Percentiles rank a stretch among this genome's conserved stretches.
Conservation (phyloP, 2,329 filamentous ascomycete species). For the Claviceps sorghi region DNA sequence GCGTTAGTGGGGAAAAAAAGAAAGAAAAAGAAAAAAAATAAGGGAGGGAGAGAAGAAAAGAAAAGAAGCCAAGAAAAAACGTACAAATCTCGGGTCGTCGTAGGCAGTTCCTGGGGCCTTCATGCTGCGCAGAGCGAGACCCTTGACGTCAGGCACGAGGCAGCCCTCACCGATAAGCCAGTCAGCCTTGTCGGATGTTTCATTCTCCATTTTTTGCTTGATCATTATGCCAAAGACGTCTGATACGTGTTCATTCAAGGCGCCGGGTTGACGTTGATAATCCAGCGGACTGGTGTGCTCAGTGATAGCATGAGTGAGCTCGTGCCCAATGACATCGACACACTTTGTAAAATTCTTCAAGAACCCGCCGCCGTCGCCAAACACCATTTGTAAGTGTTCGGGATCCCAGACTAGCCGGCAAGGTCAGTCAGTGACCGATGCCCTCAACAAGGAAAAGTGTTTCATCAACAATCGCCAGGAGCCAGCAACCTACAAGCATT, state of each 20-base stretch:
- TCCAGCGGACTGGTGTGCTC: conserved; percentile 34
- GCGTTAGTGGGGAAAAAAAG: neutral
- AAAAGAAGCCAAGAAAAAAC: conserved; percentile 8
- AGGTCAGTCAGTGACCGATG: neutral
- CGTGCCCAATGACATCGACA: conserved; percentile 43
- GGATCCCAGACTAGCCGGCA: conserved; percentile 31
- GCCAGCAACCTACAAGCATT: conserved; percentile 28
- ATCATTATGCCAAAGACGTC: conserved; percentile 44
- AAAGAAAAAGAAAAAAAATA: too few relatives aligned
- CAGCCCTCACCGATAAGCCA: conserved; percentile 42
- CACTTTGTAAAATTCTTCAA: conserved; percentile 36
- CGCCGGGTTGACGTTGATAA: conserved; percentile 37
- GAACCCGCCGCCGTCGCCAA: conserved; percentile 38
- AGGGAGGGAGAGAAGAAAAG: neutral
- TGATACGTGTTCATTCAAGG: conserved; percentile 41
- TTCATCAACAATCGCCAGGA: neutral
- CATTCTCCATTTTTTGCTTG: conserved; percentile 35
- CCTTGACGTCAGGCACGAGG: conserved; percentile 35
- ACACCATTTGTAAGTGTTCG: conserved; percentile 35
- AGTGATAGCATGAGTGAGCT: conserved; percentile 40
- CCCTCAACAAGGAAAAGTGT: neutral
- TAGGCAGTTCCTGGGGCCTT: conserved; percentile 39
- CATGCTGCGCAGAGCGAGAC: conserved; percentile 38
- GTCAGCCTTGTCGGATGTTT: conserved; percentile 30
- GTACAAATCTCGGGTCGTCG: conserved; percentile 33